A percentile compares a stretch with the other conserved stretches of the same genome.
phyloP scores from a whole-genome alignment of 108 stramenopile genomes.

The Pseudonitzschia multiseries region DNA sequence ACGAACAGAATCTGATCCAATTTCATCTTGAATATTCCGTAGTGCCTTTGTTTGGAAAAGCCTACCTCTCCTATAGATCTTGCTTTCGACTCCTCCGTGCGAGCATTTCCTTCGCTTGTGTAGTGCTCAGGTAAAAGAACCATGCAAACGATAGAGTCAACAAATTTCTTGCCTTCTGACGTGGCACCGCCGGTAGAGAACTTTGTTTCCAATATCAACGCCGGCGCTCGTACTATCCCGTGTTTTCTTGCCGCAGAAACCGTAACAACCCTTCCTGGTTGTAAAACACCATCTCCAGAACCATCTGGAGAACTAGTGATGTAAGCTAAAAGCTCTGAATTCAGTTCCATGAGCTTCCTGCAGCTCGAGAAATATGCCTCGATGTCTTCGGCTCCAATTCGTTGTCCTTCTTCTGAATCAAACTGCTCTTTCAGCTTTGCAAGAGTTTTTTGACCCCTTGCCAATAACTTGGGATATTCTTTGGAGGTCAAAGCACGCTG shows the following conservation, averaged over 20 bases:
- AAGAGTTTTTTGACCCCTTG: conserved; percentile 65
- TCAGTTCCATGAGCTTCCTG: conserved; percentile 44
- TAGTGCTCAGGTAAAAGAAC: conserved; percentile 67
- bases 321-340: conserved; percentile 45
- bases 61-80: conserved; percentile 63
- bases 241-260: conserved; percentile 67
- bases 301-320: conserved; percentile 45
- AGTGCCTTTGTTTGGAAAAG: conserved; percentile 43
- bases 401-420: conserved; percentile 42
- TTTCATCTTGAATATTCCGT: conserved; percentile 50
- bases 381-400: conserved; percentile 74
- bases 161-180: not conserved
- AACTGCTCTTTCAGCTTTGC: conserved; percentile 73
- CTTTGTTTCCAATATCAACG: conserved; percentile 48
- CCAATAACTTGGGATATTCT: conserved; percentile 86
- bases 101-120: conserved; percentile 27
- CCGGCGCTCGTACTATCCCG: conserved; percentile 64
- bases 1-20: conserved; percentile 71
- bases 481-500: conserved; percentile 91
- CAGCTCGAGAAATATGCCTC: conserved; percentile 65
- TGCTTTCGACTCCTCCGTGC: conserved; percentile 28
- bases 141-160: conserved; percentile 50
- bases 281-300: conserved; percentile 51
- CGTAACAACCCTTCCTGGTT: conserved; percentile 62
- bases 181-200: conserved; percentile 28